These are phyloP conservation scores for Paspalum vaginatum DNA, from an alignment of 176 grass and related monocot genomes.

Conservation along the genomic window DNA sequence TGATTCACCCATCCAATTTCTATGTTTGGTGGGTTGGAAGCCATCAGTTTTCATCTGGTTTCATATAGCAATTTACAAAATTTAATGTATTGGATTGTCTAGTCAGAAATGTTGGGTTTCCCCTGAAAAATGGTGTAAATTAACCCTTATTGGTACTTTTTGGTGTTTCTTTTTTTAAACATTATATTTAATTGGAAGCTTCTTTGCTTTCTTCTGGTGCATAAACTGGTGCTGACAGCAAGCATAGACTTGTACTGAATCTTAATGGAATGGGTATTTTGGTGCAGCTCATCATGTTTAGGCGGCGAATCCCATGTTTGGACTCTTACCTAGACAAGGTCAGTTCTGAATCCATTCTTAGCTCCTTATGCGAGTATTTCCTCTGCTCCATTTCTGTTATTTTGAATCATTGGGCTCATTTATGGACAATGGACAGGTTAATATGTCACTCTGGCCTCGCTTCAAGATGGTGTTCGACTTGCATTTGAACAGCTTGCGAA, in stretches of 20 bases:
- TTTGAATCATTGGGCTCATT: slow-evolving; percentile 28
- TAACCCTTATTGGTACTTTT: background rate
- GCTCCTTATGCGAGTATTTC: slow-evolving; percentile 15
- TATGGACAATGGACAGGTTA: slow-evolving; percentile 62
- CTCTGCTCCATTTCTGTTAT: slow-evolving; percentile 22
- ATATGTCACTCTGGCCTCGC: slow-evolving; percentile 88
- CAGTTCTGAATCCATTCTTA: slow-evolving; percentile 30
- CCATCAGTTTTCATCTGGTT: background rate
- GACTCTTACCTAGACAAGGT: slow-evolving; percentile 99
- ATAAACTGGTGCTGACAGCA: slow-evolving; percentile 9
- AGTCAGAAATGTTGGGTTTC: background rate
- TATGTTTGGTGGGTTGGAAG: background rate
- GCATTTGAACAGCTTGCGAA: slow-evolving; percentile 90
- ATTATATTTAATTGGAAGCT: slow-evolving; percentile 1
- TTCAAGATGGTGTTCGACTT: slow-evolving; percentile 99
- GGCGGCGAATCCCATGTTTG: slow-evolving; percentile 86
- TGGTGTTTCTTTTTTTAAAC: background rate
- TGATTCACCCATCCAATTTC: background rate
- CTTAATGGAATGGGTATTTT: slow-evolving; percentile 36
- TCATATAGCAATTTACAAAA: background rate
- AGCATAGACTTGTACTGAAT: slow-evolving; percentile 5
- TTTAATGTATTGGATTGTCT: slow-evolving; percentile 6
- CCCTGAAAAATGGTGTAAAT: background rate
- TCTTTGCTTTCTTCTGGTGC: background rate
- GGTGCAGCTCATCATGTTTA: slow-evolving; percentile 99